phyloP scores from a whole-genome alignment of 495 filamentous ascomycete species.

The Haplographium delicatum region DNA sequence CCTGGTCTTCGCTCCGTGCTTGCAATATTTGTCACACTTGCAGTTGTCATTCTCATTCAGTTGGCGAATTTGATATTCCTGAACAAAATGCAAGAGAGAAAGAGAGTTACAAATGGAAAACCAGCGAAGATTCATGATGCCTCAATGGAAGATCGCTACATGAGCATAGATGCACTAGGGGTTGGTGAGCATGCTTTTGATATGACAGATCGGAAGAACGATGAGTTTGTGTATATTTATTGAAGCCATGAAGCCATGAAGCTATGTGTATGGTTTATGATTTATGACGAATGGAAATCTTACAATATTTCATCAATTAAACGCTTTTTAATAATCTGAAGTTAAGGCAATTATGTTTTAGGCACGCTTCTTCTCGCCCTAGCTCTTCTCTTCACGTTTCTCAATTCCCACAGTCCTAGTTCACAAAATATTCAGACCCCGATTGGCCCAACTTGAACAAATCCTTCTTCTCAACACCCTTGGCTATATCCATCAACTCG shows the following conservation, averaged over 20 bases:
- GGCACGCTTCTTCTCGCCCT: no score
- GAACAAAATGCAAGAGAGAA: conserved; percentile 47
- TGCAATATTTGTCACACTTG: conserved; percentile 51
- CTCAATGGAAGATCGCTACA: conserved; percentile 41
- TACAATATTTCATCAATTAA: not conserved
- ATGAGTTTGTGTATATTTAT: conserved; percentile 65
- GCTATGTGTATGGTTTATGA: not conserved
- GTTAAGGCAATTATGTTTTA: no score
- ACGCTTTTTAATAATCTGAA: no score
- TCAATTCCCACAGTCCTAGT: no score
- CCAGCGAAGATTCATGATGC: conserved; percentile 48
- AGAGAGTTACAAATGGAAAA: conserved; percentile 53
- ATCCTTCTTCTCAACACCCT: conserved; percentile 24
- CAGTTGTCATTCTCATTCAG: conserved; percentile 44
- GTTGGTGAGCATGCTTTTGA: conserved; percentile 43
- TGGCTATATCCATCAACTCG: conserved; percentile 32
- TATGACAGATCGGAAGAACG: conserved; percentile 58
- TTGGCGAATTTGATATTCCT: conserved; percentile 45
- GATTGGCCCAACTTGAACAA: no score
- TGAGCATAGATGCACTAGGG: conserved; percentile 30
- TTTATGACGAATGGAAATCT: not conserved
- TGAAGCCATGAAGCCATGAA: conserved; percentile 26
- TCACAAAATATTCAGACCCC: no score
- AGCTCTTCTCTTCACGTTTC: no score
- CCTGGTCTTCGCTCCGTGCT: conserved; percentile 51